These are phyloP conservation scores for Skeletonema menzelii DNA, from an alignment of 108 stramenopile species.

Conservation along the genomic window DNA sequence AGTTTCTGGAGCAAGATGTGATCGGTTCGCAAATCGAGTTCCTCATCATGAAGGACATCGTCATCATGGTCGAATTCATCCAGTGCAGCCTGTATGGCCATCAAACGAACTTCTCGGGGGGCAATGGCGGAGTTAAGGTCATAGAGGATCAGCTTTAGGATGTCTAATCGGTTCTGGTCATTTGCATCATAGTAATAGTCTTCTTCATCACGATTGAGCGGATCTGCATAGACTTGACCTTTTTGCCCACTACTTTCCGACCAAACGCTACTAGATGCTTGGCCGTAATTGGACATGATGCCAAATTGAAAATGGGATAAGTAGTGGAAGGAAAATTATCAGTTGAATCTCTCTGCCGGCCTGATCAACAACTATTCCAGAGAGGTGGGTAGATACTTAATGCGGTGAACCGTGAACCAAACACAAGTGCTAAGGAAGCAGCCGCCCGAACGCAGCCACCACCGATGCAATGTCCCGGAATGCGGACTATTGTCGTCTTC, in stretches of 20 bases:
- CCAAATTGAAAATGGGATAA: neutral
- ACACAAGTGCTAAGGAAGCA: too few relatives aligned
- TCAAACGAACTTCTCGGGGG: conserved; percentile 38
- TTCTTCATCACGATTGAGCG: neutral
- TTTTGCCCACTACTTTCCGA: neutral
- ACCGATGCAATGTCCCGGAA: too few relatives aligned
- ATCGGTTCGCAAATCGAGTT: conserved; percentile 51
- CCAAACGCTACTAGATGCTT: neutral
- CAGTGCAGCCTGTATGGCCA: conserved; percentile 48
- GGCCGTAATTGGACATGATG: neutral
- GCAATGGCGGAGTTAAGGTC: conserved; percentile 57
- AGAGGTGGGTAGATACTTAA: too few relatives aligned
- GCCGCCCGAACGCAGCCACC: too few relatives aligned
- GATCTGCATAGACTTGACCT: neutral
- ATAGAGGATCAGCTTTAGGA: conserved; percentile 47
- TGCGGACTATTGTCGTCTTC: too few relatives aligned
- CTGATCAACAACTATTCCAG: too few relatives aligned
- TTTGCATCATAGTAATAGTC: conserved; percentile 16
- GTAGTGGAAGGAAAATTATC: too few relatives aligned
- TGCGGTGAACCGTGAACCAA: too few relatives aligned
- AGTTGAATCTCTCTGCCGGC: too few relatives aligned
- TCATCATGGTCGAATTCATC: conserved; percentile 55
- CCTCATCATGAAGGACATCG: conserved; percentile 46
- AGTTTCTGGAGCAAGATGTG: conserved; percentile 53
- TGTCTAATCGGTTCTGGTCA: conserved; percentile 32